Percentiles rank a stretch among this genome's conserved stretches.
These are phyloP conservation scores for Penicillium sp. DNA, from an alignment of 2,329 filamentous ascomycete genomes.

Conservation along the genomic window DNA sequence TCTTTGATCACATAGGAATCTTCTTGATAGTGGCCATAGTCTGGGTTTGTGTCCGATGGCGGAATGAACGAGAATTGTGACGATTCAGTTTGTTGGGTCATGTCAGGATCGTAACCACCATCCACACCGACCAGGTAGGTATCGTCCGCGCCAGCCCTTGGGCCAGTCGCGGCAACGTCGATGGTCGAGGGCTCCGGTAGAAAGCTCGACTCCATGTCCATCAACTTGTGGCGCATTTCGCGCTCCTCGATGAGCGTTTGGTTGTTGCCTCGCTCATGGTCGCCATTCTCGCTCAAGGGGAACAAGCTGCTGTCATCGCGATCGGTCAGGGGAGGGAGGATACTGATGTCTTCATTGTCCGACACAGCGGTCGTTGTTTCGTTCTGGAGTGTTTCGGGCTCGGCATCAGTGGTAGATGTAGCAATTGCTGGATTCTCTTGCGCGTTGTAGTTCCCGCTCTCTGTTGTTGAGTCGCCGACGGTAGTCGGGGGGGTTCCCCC, in stretches of 20 bases:
- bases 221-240: conserved; percentile 60
- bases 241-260: conserved; percentile 53
- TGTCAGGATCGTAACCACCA: conserved; percentile 21
- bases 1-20: background rate
- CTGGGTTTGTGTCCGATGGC: conserved; percentile 23
- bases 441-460: conserved; percentile 15
- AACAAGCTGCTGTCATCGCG: conserved; percentile 36
- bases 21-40: conserved; percentile 4
- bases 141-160: conserved; percentile 40
- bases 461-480: conserved; percentile 19
- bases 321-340: conserved; percentile 34
- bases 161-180: conserved; percentile 31
- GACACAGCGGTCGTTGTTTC: conserved; percentile 18
- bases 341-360: conserved; percentile 28
- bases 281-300: conserved; percentile 32
- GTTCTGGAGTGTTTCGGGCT: conserved; percentile 17
- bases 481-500: conserved; percentile 24
- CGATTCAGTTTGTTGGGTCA: conserved; percentile 18
- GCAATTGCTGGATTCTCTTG: conserved; percentile 15
- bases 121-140: conserved; percentile 44
- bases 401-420: conserved; percentile 5
- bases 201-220: conserved; percentile 66
- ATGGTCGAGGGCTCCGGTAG: conserved; percentile 55
- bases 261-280: conserved; percentile 36
- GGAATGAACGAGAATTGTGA: conserved; percentile 28